Conservation (phyloP, 2,329 filamentous ascomycete species). For the Cordyceps fumosorosea region DNA sequence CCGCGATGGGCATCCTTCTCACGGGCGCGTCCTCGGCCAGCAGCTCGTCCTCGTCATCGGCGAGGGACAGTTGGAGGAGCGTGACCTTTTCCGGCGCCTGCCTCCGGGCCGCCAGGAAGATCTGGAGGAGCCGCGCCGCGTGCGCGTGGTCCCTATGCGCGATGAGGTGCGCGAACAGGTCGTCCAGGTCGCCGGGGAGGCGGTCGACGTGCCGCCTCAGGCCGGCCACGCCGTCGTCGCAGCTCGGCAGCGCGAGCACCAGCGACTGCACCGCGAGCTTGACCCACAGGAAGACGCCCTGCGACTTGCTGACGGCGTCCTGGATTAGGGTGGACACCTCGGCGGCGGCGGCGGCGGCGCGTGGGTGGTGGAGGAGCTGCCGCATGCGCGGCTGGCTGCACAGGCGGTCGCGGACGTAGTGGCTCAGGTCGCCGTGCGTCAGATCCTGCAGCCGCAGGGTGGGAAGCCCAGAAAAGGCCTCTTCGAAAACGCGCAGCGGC, state of each 20-base stretch:
- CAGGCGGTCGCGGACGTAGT: not conserved
- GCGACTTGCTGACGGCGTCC: conserved; percentile 4
- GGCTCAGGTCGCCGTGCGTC: not conserved
- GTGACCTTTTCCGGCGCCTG: not conserved
- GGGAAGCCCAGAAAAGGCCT: conserved; percentile 11
- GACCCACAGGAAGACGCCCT: conserved; percentile 20
- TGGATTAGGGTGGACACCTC: not conserved
- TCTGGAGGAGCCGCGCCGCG: not conserved
- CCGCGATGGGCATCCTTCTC: not conserved
- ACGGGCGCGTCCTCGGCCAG: conserved; percentile 3
- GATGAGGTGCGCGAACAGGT: conserved; percentile 12
- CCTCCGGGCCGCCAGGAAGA: not conserved
- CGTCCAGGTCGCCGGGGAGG: conserved; percentile 11
- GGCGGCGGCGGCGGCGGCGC: too few relatives aligned
- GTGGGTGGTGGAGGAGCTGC: not conserved
- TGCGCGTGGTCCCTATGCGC: not conserved
- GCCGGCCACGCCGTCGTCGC: not conserved
- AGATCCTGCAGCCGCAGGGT: conserved; percentile 1
- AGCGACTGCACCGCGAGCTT: conserved; percentile 17
- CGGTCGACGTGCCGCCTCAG: conserved; percentile 3
- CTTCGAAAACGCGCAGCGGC: conserved; percentile 16
- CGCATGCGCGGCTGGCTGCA: conserved; percentile 3
- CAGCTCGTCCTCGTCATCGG: not conserved
- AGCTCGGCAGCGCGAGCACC: not conserved
- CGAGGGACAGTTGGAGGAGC: not conserved